Conservation (phyloP, 345 rosid species). For the Salix caprea region DNA sequence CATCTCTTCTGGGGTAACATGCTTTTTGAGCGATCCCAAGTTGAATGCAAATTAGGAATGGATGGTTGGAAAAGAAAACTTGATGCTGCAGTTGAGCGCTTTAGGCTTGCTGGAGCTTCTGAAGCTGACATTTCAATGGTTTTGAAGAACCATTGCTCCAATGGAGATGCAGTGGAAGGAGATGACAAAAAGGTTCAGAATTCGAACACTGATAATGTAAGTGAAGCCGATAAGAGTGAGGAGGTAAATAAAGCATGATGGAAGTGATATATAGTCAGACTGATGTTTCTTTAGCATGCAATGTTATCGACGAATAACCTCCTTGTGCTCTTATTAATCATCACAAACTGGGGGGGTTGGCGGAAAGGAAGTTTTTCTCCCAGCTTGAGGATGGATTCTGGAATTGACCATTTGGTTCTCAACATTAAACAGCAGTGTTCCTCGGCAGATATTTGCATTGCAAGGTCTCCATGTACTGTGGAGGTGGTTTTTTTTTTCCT, state of each 20-base stretch:
- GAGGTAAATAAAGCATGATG: conserved; percentile 17
- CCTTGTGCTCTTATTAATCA: neutral
- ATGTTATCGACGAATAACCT: neutral
- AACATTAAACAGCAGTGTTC: neutral
- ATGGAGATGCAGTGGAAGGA: conserved; percentile 48
- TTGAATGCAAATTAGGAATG: conserved; percentile 80
- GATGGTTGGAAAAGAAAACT: conserved; percentile 75
- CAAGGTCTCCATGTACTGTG: neutral
- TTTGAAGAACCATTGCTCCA: conserved; percentile 81
- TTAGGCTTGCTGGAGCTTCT: conserved; percentile 91
- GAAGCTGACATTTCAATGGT: conserved; percentile 70
- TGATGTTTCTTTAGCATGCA: neutral
- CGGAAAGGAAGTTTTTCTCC: neutral
- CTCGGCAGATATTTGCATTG: neutral
- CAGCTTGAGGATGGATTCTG: neutral
- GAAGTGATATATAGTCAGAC: conserved; percentile 9
- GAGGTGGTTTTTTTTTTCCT: neutral
- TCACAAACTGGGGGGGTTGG: neutral
- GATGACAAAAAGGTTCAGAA: conserved; percentile 38
- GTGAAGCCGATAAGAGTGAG: conserved; percentile 24
- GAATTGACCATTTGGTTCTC: neutral
- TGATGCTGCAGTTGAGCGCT: conserved; percentile 77
- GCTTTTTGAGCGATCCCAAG: conserved; percentile 93
- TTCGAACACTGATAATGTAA: conserved; percentile 1
- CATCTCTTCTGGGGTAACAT: conserved; percentile 99